A percentile compares a stretch with the other conserved stretches of the same genome.
Evolutionary conservation across 164 flowering plant genomes (phyloP).

Genomic region (Umbellularia californica): DNA sequence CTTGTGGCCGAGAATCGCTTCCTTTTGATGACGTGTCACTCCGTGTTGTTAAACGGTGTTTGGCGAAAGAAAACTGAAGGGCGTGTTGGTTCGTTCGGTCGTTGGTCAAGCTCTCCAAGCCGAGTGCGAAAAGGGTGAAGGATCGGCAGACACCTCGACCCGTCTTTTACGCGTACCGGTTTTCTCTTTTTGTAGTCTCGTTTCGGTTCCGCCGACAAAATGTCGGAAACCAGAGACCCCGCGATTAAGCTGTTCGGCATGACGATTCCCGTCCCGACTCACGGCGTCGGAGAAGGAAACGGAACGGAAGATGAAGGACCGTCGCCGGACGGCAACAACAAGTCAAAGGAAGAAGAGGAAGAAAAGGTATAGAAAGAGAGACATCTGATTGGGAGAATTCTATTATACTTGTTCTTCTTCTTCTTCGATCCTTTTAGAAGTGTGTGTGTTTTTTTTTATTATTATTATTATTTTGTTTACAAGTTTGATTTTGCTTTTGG

Average conservation of each 20-base stretch:
- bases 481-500: neutral
- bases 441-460: too few relatives aligned
- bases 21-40: conserved; percentile 4
- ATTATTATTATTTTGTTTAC: too few relatives aligned
- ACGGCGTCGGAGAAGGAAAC: neutral
- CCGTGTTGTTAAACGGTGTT: conserved; percentile 1
- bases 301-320: neutral
- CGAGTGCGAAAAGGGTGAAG: neutral
- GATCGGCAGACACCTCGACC: neutral
- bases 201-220: neutral
- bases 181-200: neutral
- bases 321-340: neutral
- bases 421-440: too few relatives aligned
- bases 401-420: too few relatives aligned
- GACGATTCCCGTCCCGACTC: conserved; percentile 14
- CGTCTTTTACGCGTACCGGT: neutral
- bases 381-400: too few relatives aligned
- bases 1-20: conserved; percentile 6
- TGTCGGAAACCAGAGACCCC: conserved; percentile 16
- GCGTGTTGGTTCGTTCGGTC: too few relatives aligned
- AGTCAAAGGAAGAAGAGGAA: neutral
- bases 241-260: conserved; percentile 23
- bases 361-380: conserved; percentile 2
- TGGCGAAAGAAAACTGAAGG: neutral
- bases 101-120: too few relatives aligned